Percentiles rank a stretch among this genome's conserved stretches.
Evolutionary conservation across 1,284 basidiomycete species (phyloP).

Genomic region (Rhodotorula sp.): DNA sequence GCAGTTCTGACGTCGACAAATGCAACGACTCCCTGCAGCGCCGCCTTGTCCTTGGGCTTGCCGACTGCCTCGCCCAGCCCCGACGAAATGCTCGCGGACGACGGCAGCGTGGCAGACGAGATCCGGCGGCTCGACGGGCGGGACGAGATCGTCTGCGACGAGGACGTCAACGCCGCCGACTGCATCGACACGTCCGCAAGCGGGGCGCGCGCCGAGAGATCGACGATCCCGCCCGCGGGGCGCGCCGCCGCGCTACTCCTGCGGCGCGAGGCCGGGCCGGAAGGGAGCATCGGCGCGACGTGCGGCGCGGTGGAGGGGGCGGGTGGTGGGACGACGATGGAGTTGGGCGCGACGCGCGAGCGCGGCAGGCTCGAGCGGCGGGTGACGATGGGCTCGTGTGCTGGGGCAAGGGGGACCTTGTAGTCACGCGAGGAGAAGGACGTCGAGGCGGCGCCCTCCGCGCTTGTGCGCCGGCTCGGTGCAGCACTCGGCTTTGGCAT

Average conservation of each 20-base stretch:
- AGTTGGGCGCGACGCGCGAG: background rate
- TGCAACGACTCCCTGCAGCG: conserved; percentile 66
- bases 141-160: background rate
- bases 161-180: background rate
- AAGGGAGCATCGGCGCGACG: background rate
- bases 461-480: background rate
- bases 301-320: background rate
- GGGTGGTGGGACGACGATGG: background rate
- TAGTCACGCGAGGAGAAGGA: conserved; percentile 4
- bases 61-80: background rate
- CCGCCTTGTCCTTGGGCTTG: conserved; percentile 1
- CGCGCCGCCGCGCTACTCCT: background rate
- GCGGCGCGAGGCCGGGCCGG: background rate
- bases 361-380: background rate
- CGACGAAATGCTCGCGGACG: background rate
- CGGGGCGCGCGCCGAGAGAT: background rate
- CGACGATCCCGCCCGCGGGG: conserved; percentile 16
- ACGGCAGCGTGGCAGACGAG: background rate
- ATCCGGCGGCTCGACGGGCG: background rate
- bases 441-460: background rate
- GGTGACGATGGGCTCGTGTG: background rate
- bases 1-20: conserved; percentile 87
- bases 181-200: background rate
- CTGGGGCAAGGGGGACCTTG: conserved; percentile 16
- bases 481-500: conserved; percentile 16